A percentile compares a stretch with the other conserved stretches of the same genome.
Conservation (phyloP, 352 stramenopile species). For the Blastocystis sp. region DNA sequence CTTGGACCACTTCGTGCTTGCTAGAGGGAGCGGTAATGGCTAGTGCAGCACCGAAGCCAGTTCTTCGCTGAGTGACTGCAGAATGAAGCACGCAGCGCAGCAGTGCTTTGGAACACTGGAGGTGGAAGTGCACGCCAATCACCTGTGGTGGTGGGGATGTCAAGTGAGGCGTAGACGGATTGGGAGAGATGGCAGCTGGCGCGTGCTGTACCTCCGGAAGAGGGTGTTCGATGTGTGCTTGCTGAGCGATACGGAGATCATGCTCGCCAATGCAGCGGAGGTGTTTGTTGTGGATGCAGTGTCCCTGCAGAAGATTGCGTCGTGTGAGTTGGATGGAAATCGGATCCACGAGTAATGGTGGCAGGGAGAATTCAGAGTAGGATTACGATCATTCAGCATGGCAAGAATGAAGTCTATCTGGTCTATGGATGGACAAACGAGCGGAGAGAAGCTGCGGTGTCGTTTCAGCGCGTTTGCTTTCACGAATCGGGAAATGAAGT, state of each 20-base stretch:
- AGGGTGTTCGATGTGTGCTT: not conserved
- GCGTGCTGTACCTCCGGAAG: not conserved
- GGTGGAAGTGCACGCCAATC: not conserved
- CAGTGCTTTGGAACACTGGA: not conserved
- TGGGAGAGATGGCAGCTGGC: not conserved
- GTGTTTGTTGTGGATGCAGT: not conserved
- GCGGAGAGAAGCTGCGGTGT: not conserved
- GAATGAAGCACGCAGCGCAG: not conserved
- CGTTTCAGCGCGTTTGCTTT: not conserved
- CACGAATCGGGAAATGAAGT: not conserved
- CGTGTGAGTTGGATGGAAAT: not conserved
- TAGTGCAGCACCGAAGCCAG: not conserved
- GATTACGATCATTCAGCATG: not conserved
- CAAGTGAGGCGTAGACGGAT: not conserved
- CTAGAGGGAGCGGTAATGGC: not conserved
- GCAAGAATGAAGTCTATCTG: not conserved
- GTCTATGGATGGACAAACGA: not conserved
- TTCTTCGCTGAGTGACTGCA: not conserved
- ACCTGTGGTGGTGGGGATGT: not conserved
- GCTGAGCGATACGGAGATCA: not conserved
- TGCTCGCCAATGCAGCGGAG: not conserved
- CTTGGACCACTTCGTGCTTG: not conserved
- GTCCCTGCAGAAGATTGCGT: not conserved
- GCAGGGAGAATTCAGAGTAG: not conserved
- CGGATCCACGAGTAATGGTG: not conserved